These are phyloP conservation scores for Biancaea sappan DNA, from an alignment of 306 rosid genomes.

Conservation along the genomic window DNA sequence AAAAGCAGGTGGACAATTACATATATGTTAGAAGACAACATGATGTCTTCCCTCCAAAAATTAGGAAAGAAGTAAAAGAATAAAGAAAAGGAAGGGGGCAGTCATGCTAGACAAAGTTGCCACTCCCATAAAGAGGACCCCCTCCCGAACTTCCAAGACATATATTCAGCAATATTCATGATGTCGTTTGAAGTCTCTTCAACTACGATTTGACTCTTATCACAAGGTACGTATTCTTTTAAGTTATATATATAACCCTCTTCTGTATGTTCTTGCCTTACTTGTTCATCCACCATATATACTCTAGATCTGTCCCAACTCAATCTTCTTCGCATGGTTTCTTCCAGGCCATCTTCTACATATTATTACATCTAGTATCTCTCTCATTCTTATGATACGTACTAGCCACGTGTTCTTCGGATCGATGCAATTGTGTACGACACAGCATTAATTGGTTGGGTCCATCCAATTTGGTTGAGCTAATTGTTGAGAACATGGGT, in stretches of 20 bases:
- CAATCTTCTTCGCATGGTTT: constrained; percentile 1
- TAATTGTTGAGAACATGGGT: constrained; percentile 18
- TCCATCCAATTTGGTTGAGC: background rate
- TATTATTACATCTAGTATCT: too few species aligned
- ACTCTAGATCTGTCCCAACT: background rate
- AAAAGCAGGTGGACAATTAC: constrained; percentile 47
- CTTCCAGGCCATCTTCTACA: background rate
- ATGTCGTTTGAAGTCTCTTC: constrained; percentile 12
- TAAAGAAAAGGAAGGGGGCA: constrained; percentile 21
- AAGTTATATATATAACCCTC: constrained; percentile 24
- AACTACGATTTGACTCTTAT: constrained; percentile 29
- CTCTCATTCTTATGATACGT: too few species aligned
- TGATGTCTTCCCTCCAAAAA: constrained; percentile 33
- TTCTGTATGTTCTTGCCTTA: constrained; percentile 17
- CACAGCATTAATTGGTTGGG: background rate
- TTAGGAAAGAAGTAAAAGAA: constrained; percentile 28
- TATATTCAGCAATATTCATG: background rate
- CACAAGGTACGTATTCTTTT: background rate
- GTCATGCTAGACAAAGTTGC: constrained; percentile 44
- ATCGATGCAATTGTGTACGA: too few species aligned
- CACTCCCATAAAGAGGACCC: constrained; percentile 27
- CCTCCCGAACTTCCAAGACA: background rate
- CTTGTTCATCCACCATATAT: background rate
- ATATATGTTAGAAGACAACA: constrained; percentile 36
- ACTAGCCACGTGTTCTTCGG: too few species aligned